Evolutionary conservation across 306 rosid genomes (phyloP).

Genomic region (Medicago truncatula): DNA sequence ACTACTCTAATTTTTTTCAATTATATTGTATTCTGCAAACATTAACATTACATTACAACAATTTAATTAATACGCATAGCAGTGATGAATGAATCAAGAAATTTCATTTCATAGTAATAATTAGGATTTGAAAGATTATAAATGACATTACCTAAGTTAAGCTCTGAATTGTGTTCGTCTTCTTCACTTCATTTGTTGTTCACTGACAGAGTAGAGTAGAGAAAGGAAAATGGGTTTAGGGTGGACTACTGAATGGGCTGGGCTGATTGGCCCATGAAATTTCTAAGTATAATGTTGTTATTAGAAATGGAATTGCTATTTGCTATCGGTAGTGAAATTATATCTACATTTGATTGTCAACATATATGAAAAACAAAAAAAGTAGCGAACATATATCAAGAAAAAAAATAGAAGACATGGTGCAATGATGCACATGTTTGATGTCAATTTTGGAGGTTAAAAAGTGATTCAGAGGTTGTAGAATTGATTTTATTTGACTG

Average conservation of each 20-base stretch:
- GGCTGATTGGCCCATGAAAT: no score
- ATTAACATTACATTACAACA: background rate
- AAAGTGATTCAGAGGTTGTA: no score
- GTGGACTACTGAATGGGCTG: background rate
- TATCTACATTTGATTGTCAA: no score
- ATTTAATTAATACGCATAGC: background rate
- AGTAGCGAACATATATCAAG: no score
- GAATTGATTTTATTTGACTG: no score
- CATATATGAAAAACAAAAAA: no score
- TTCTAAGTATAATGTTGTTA: background rate
- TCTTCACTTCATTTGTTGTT: conserved; percentile 1
- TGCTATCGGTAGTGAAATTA: background rate
- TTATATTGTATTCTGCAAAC: background rate
- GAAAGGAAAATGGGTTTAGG: background rate
- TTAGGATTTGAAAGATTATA: background rate
- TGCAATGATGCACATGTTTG: no score
- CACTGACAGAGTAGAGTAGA: background rate
- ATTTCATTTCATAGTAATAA: background rate
- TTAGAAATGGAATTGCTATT: background rate
- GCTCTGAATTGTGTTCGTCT: background rate
- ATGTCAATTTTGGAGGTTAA: no score
- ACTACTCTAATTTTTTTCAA: background rate
- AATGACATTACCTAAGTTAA: background rate
- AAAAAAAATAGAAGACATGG: no score
- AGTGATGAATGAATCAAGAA: background rate